phyloP scores from a whole-genome alignment of 2,329 filamentous ascomycete species.

The Diplodia sapinea region DNA sequence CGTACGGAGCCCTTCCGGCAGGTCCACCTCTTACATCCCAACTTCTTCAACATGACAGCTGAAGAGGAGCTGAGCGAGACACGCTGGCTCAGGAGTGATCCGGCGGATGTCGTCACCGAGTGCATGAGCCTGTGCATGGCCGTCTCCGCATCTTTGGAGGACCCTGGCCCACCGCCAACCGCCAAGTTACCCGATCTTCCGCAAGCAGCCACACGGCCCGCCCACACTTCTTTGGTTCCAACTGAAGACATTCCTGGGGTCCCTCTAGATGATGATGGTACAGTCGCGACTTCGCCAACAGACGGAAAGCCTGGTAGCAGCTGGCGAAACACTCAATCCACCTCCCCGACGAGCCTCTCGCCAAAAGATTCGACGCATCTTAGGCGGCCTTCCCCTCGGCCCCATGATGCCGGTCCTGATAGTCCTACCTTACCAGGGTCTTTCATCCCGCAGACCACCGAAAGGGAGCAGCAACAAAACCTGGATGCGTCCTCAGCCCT shows the following conservation, averaged over 20 bases:
- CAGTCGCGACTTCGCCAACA: constrained; percentile 33
- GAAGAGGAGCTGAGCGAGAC: constrained; percentile 81
- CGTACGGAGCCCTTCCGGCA: constrained; percentile 76
- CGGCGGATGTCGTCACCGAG: constrained; percentile 78
- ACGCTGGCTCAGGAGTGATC: constrained; percentile 79
- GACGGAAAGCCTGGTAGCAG: constrained; percentile 45
- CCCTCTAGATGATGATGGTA: constrained; percentile 43
- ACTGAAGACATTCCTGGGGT: constrained; percentile 45
- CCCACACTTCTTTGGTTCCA: constrained; percentile 37
- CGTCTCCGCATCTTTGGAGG: constrained; percentile 48
- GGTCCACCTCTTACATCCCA: constrained; percentile 78
- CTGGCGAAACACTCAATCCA: constrained; percentile 63
- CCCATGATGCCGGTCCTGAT: constrained; percentile 53
- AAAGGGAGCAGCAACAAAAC: constrained; percentile 4
- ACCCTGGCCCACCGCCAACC: constrained; percentile 56
- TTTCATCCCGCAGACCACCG: constrained; percentile 39
- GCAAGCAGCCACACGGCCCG: constrained; percentile 21
- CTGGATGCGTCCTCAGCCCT: background rate
- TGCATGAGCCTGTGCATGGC: constrained; percentile 72
- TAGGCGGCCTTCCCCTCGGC: constrained; percentile 35
- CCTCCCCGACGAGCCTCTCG: constrained; percentile 44
- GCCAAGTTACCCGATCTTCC: constrained; percentile 55
- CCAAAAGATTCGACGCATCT: constrained; percentile 18
- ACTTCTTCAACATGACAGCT: constrained; percentile 79
- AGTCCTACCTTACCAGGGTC: constrained; percentile 67